These are phyloP conservation scores for Colletotrichum cordylinicola DNA, from an alignment of 2,329 filamentous ascomycete species.

Conservation along the genomic window DNA sequence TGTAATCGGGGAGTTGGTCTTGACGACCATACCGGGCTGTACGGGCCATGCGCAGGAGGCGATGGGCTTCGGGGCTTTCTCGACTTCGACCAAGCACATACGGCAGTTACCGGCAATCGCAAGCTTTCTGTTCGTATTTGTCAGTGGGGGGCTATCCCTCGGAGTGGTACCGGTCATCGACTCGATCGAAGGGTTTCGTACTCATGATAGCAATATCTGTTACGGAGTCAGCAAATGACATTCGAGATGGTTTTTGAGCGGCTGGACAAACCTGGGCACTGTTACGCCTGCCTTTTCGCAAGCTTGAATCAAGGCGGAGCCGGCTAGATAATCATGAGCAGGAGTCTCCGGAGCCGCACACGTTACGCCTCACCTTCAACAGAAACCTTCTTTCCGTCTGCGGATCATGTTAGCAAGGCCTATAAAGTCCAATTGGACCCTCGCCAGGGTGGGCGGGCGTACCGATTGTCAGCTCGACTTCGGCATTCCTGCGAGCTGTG, in stretches of 20 bases:
- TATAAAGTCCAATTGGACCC: slow-evolving; percentile 32
- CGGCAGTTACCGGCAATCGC: slow-evolving; percentile 99
- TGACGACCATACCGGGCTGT: slow-evolving; percentile 98
- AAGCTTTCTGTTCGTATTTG: slow-evolving; percentile 72
- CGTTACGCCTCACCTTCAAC: slow-evolving; percentile 75
- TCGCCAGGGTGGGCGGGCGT: slow-evolving; percentile 29
- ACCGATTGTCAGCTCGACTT: slow-evolving; percentile 98
- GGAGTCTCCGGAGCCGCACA: slow-evolving; percentile 19
- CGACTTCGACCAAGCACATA: slow-evolving; percentile 99
- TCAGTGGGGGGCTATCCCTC: slow-evolving; percentile 39
- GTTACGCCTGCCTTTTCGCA: slow-evolving; percentile 96
- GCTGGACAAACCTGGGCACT: slow-evolving; percentile 73
- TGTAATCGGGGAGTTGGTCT: slow-evolving; percentile 93
- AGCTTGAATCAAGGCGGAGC: slow-evolving; percentile 96
- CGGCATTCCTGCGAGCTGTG: slow-evolving; percentile 78
- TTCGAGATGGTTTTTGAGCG: not conserved
- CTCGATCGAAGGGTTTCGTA: slow-evolving; percentile 51
- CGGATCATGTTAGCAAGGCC: slow-evolving; percentile 35
- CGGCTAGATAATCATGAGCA: slow-evolving; percentile 64
- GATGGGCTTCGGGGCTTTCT: slow-evolving; percentile 93
- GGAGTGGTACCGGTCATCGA: slow-evolving; percentile 26
- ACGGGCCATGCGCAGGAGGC: slow-evolving; percentile 99
- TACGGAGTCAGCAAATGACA: slow-evolving; percentile 25
- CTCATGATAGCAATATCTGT: slow-evolving; percentile 98
- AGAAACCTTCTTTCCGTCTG: slow-evolving; percentile 97